A percentile compares a stretch with the other conserved stretches of the same genome.
phyloP scores from a whole-genome alignment of 805 yeast genomes.

The Alloascoidea hylecoeti region DNA sequence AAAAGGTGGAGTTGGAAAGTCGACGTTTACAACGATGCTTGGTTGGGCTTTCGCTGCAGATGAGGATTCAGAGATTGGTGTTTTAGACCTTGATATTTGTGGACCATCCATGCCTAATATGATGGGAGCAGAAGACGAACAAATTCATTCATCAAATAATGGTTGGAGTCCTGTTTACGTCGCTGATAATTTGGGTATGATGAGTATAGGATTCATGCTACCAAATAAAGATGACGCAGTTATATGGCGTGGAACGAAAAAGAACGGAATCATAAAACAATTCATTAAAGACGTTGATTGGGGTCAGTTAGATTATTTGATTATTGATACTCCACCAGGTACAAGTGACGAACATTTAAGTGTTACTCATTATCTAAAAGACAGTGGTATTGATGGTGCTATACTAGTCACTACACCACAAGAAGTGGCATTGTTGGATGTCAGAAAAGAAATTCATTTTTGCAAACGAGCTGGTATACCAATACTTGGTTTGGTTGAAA shows the following conservation, averaged over 20 bases:
- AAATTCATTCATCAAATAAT: constrained; percentile 73
- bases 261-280: constrained; percentile 84
- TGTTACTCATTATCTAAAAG: constrained; percentile 77
- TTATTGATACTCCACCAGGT: constrained; percentile 97
- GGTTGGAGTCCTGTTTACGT: constrained; percentile 98
- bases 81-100: constrained; percentile 94
- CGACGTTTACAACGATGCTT: constrained; percentile 91
- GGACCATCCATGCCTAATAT: constrained; percentile 94
- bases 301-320: constrained; percentile 71
- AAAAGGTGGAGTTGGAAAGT: constrained; percentile 92
- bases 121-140: constrained; percentile 84
- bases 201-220: constrained; percentile 90
- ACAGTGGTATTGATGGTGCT: constrained; percentile 91
- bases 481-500: constrained; percentile 84
- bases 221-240: constrained; percentile 90
- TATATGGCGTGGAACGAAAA: constrained; percentile 96
- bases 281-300: constrained; percentile 91
- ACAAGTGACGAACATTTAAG: constrained; percentile 95
- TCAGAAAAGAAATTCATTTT: constrained; percentile 89
- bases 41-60: constrained; percentile 84
- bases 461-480: constrained; percentile 83
- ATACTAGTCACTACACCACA: constrained; percentile 93
- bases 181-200: constrained; percentile 86
- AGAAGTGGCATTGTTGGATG: constrained; percentile 91
- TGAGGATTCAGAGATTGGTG: constrained; percentile 76